phyloP scores from a whole-genome alignment of 169 alveolate genomes.

The Babesia gibsoni region DNA sequence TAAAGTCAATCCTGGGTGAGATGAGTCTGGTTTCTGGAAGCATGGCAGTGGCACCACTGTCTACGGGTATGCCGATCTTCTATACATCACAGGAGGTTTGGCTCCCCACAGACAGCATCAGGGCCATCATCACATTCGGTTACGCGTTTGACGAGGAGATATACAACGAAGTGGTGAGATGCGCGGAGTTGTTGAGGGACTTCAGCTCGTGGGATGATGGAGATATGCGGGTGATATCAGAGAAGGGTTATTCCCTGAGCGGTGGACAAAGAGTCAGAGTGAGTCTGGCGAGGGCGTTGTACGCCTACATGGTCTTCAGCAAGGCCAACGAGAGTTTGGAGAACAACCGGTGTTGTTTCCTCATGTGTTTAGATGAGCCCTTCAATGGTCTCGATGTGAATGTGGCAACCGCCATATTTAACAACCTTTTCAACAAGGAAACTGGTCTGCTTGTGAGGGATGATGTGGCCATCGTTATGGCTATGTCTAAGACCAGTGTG shows the following conservation, averaged over 20 bases:
- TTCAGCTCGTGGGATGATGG: constrained; percentile 50
- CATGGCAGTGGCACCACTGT: constrained; percentile 57
- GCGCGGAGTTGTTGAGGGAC: constrained; percentile 33
- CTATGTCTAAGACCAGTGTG: neutral
- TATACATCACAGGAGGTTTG: constrained; percentile 30
- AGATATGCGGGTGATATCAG: constrained; percentile 39
- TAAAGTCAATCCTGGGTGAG: constrained; percentile 48
- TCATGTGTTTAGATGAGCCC: constrained; percentile 47
- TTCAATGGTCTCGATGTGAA: constrained; percentile 37
- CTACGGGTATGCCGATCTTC: constrained; percentile 50
- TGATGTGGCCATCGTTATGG: constrained; percentile 23
- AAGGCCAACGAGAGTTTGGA: constrained; percentile 34
- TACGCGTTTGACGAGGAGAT: constrained; percentile 34
- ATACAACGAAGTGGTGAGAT: constrained; percentile 17
- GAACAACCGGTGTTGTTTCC: constrained; percentile 51
- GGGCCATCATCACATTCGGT: constrained; percentile 44
- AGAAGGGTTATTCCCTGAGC: constrained; percentile 63
- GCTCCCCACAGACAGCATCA: constrained; percentile 27
- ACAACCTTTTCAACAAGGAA: constrained; percentile 3
- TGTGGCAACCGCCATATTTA: neutral
- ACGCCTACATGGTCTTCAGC: constrained; percentile 61
- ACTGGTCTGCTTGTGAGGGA: constrained; percentile 19
- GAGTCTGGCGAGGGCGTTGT: constrained; percentile 88
- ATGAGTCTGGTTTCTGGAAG: constrained; percentile 49
- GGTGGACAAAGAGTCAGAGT: constrained; percentile 91